phyloP scores from a whole-genome alignment of 306 rosid species.

The Trifolium fragiferum region DNA sequence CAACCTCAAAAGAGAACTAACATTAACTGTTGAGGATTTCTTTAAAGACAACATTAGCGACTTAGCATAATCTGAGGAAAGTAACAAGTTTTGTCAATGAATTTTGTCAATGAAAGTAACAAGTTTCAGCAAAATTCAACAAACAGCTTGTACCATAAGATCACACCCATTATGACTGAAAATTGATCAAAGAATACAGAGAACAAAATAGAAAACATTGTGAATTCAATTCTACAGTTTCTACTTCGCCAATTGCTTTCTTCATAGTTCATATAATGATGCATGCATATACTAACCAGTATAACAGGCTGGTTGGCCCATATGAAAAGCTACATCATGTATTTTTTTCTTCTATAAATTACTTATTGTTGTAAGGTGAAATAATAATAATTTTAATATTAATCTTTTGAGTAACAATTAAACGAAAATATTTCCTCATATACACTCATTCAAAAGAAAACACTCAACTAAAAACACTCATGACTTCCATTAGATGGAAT shows the following conservation, averaged over 20 bases:
- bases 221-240: background rate
- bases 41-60: conserved; percentile 38
- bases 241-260: background rate
- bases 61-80: conserved; percentile 21
- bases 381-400: background rate
- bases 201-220: background rate
- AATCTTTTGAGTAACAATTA: background rate
- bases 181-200: background rate
- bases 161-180: background rate
- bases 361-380: background rate
- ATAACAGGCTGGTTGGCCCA: background rate
- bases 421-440: background rate
- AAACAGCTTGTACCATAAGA: background rate
- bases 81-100: conserved; percentile 12
- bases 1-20: conserved; percentile 40
- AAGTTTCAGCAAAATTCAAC: background rate
- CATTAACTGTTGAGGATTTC: conserved; percentile 36
- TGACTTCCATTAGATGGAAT: too few relatives aligned
- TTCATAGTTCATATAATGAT: background rate
- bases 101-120: conserved; percentile 2
- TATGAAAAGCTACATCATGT: background rate
- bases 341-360: background rate
- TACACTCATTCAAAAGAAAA: too few relatives aligned
- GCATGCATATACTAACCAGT: background rate
- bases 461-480: too few relatives aligned